Evolutionary conservation across 768 basidiomycete genomes (phyloP).

Genomic region (Boletus rex-veris): DNA sequence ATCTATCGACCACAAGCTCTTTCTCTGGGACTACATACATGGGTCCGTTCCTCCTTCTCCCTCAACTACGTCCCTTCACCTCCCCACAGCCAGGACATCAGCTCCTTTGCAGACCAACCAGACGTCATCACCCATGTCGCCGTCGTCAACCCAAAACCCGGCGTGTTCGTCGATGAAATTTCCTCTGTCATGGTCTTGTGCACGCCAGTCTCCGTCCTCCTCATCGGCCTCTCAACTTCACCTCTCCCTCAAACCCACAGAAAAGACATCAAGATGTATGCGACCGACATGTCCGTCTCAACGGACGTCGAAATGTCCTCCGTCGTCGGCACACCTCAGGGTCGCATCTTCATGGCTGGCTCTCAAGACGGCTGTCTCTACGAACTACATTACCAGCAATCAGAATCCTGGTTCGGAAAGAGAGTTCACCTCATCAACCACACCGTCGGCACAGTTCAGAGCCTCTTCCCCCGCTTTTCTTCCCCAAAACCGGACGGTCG

Average conservation of each 20-base stretch:
- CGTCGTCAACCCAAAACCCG: conserved; percentile 78
- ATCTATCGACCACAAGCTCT: conserved; percentile 88
- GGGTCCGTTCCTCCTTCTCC: conserved; percentile 54
- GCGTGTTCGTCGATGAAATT: conserved; percentile 92
- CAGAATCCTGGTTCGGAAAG: conserved; percentile 90
- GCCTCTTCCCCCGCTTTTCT: conserved; percentile 74
- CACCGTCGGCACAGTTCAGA: conserved; percentile 73
- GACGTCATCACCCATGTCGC: conserved; percentile 88
- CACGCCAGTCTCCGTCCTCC: conserved; percentile 76
- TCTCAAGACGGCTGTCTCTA: conserved; percentile 84
- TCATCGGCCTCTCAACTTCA: conserved; percentile 73
- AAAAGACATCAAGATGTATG: conserved; percentile 84
- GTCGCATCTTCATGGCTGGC: conserved; percentile 90
- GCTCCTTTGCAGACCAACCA: conserved; percentile 86
- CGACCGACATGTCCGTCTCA: conserved; percentile 77
- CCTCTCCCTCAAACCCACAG: conserved; percentile 42
- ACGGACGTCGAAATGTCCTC: conserved; percentile 85
- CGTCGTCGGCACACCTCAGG: conserved; percentile 73
- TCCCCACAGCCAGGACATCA: conserved; percentile 72
- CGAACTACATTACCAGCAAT: conserved; percentile 88
- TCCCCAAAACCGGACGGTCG: conserved; percentile 62
- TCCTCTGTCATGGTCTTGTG: conserved; percentile 85
- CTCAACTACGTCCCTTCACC: conserved; percentile 1
- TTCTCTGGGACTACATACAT: conserved; percentile 95
- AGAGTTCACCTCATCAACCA: conserved; percentile 83